Percentiles rank a stretch among this genome's conserved stretches.
Conservation (phyloP, 2,329 filamentous ascomycete species). For the Alternaria rosae region DNA sequence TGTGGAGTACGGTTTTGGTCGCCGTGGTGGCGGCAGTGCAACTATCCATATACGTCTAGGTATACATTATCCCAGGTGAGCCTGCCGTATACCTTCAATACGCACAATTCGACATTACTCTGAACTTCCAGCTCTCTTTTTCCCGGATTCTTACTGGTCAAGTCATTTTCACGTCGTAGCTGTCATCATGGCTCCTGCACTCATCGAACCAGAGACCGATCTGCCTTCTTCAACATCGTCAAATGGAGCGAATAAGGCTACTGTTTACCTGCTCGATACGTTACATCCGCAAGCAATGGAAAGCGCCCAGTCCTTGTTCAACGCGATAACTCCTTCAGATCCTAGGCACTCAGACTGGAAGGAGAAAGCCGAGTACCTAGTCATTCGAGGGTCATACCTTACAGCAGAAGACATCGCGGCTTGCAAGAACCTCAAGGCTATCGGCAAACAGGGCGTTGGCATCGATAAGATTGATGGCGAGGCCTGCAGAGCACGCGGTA, state of each 20-base stretch:
- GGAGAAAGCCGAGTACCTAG: slow-evolving; percentile 51
- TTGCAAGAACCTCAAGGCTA: slow-evolving; percentile 50
- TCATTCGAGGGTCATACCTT: slow-evolving; percentile 50
- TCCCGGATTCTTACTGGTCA: neutral
- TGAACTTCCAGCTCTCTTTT: neutral
- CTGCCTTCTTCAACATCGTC: neutral
- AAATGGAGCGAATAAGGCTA: slow-evolving; percentile 35
- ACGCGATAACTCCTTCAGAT: slow-evolving; percentile 48
- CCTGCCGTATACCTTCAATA: neutral
- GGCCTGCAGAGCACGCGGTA: slow-evolving; percentile 50
- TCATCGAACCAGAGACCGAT: neutral
- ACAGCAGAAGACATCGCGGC: slow-evolving; percentile 51
- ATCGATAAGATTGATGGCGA: slow-evolving; percentile 54
- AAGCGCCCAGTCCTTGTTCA: slow-evolving; percentile 50
- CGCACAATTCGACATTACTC: neutral
- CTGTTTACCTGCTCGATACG: slow-evolving; percentile 52
- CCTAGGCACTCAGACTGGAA: slow-evolving; percentile 51
- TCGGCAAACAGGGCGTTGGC: slow-evolving; percentile 59
- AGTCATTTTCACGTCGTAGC: neutral
- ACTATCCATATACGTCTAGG: neutral
- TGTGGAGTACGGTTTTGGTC: neutral
- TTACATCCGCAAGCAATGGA: slow-evolving; percentile 50
- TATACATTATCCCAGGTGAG: neutral
- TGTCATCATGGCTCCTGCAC: neutral
- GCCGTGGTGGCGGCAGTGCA: neutral